Conservation (phyloP, 1,139 yeast genomes). For the Yamadazyma jaroonii region DNA sequence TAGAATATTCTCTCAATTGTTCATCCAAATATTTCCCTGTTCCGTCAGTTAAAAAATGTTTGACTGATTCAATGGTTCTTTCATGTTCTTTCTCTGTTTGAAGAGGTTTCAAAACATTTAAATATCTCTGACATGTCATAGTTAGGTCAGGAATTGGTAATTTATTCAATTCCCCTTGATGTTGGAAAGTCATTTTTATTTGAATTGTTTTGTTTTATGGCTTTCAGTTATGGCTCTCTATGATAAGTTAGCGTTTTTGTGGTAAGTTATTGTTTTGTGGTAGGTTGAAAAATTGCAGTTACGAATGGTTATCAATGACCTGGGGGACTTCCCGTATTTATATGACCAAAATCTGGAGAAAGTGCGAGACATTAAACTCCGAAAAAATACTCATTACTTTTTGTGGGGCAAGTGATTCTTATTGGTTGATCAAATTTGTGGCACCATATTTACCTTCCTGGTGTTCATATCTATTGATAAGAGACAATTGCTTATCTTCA, state of each 20-base stretch:
- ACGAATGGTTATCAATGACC: too few relatives aligned
- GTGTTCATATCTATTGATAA: too few relatives aligned
- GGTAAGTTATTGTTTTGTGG: too few relatives aligned
- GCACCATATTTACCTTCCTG: too few relatives aligned
- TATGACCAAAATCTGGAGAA: conserved; percentile 1
- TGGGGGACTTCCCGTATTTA: background rate
- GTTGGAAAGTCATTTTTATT: conserved; percentile 43
- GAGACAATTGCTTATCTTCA: too few relatives aligned
- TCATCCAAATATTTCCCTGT: conserved; percentile 62
- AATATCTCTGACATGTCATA: conserved; percentile 62
- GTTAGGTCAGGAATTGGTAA: conserved; percentile 77
- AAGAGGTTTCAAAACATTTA: conserved; percentile 67
- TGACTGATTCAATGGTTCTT: conserved; percentile 59
- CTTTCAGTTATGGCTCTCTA: too few relatives aligned
- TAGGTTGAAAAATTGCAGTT: too few relatives aligned
- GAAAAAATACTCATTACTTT: conserved; percentile 1
- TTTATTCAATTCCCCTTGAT: conserved; percentile 55
- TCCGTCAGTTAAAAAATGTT: conserved; percentile 50
- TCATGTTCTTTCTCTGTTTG: conserved; percentile 71
- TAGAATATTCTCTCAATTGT: conserved; percentile 60
- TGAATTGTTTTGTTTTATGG: too few relatives aligned
- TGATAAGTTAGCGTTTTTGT: too few relatives aligned
- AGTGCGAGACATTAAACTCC: conserved; percentile 6
- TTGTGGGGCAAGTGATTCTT: conserved; percentile 4
- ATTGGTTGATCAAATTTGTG: background rate